These are phyloP conservation scores for Aleurites moluccanus DNA, from an alignment of 441 rosid species.

Conservation along the genomic window DNA sequence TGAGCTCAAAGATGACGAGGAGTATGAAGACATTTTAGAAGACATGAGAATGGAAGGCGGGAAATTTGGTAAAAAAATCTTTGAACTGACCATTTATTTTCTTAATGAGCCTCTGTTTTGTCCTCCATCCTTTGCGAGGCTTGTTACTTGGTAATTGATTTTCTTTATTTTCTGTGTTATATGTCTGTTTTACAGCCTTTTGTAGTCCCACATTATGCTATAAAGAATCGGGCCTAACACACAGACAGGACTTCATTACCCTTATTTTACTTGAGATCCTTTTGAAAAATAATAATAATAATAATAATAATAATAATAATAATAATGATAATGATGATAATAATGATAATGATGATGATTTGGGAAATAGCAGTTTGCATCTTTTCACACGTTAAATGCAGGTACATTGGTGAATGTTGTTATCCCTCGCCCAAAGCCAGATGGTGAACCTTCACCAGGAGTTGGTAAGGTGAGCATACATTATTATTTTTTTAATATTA, in stretches of 20 bases:
- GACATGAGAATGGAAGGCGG: conserved; percentile 83
- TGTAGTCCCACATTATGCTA: conserved; percentile 72
- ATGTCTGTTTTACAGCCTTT: conserved; percentile 90
- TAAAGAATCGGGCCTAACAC: conserved; percentile 88
- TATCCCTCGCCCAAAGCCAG: conserved; percentile 73
- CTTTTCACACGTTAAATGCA: conserved; percentile 50
- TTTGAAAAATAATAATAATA: no score
- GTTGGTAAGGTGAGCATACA: conserved; percentile 65
- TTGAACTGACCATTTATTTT: not conserved
- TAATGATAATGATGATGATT: not conserved
- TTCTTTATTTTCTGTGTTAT: conserved; percentile 43
- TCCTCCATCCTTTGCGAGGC: not conserved
- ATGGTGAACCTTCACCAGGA: conserved; percentile 54
- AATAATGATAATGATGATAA: no score
- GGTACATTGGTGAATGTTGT: conserved; percentile 70
- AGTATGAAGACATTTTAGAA: conserved; percentile 77
- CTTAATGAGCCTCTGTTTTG: not conserved
- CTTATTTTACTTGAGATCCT: conserved; percentile 5
- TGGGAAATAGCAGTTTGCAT: conserved; percentile 36
- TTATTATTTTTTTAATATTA: no score
- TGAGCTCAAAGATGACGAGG: conserved; percentile 74
- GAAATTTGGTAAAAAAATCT: conserved; percentile 59
- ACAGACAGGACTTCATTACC: conserved; percentile 70
- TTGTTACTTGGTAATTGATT: conserved; percentile 35
- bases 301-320: not conserved